These are phyloP conservation scores for Ophiostoma novo-ulmi DNA, from an alignment of 2,329 filamentous ascomycete species.

Conservation along the genomic window DNA sequence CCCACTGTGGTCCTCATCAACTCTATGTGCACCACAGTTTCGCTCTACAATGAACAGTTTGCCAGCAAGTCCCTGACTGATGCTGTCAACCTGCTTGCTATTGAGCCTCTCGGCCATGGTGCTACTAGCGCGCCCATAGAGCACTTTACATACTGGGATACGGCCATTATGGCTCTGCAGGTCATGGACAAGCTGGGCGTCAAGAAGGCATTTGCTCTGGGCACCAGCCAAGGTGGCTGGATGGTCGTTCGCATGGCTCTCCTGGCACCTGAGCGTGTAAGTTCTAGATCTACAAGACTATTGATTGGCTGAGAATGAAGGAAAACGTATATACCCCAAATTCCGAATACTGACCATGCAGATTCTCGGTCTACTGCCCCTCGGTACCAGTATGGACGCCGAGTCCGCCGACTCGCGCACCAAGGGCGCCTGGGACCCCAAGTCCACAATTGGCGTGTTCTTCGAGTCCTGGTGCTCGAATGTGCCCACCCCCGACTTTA, in stretches of 20 bases:
- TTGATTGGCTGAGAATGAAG: background rate
- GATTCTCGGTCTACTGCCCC: slow-evolving; percentile 39
- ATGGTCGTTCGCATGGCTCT: slow-evolving; percentile 48
- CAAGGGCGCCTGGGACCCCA: slow-evolving; percentile 47
- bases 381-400: slow-evolving; percentile 51
- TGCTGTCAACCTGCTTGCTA: slow-evolving; percentile 46
- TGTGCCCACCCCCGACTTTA: slow-evolving; percentile 40
- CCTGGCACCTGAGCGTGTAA: slow-evolving; percentile 29
- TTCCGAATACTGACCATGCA: background rate
- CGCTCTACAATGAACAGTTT: slow-evolving; percentile 45
- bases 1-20: slow-evolving; percentile 50
- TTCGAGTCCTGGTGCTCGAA: background rate
- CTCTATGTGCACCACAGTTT: slow-evolving; percentile 47
- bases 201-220: slow-evolving; percentile 45
- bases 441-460: slow-evolving; percentile 30
- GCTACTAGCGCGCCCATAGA: slow-evolving; percentile 32
- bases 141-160: slow-evolving; percentile 53
- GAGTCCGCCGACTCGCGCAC: slow-evolving; percentile 44
- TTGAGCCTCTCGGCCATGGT: slow-evolving; percentile 51
- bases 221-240: slow-evolving; percentile 51
- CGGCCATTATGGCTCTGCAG: slow-evolving; percentile 51
- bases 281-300: background rate
- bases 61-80: slow-evolving; percentile 37
- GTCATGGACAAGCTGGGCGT: slow-evolving; percentile 49
- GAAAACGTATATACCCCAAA: background rate